Percentiles rank a stretch among this genome's conserved stretches.
These are phyloP conservation scores for Mucor plumbeus DNA, from an alignment of 371 early-diverging fungal genomes.

Conservation along the genomic window DNA sequence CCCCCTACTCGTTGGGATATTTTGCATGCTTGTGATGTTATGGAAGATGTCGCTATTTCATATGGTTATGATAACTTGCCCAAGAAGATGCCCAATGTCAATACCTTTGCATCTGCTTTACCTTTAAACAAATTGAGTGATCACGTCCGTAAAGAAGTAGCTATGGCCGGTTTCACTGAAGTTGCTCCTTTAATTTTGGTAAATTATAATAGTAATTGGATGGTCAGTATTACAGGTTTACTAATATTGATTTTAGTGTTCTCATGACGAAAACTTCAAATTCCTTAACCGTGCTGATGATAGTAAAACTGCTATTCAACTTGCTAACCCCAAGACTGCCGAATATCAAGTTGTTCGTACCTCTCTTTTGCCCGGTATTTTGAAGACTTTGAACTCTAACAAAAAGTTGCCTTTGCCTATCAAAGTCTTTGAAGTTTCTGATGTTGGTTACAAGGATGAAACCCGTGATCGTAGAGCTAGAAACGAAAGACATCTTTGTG, in stretches of 20 bases:
- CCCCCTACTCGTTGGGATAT: constrained; percentile 97
- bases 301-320: constrained; percentile 81
- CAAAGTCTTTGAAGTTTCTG: constrained; percentile 97
- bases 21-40: constrained; percentile 97
- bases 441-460: constrained; percentile 92
- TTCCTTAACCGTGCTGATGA: constrained; percentile 82
- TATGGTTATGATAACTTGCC: constrained; percentile 98
- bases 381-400: constrained; percentile 96
- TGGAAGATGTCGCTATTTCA: constrained; percentile 99
- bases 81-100: constrained; percentile 78
- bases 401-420: constrained; percentile 92
- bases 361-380: constrained; percentile 92
- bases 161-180: constrained; percentile 96
- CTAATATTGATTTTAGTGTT: constrained; percentile 66
- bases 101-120: constrained; percentile 89
- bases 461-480: constrained; percentile 80
- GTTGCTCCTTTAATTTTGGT: constrained; percentile 94
- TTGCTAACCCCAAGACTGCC: constrained; percentile 96
- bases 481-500: constrained; percentile 93
- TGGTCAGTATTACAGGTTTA: background rate
- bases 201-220: constrained; percentile 24
- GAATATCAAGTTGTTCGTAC: constrained; percentile 98
- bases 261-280: constrained; percentile 95
- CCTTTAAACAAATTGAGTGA: constrained; percentile 96
- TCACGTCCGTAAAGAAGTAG: constrained; percentile 88